Evolutionary conservation across 1,139 yeast species (phyloP).

Genomic region (Pichia terricola): DNA sequence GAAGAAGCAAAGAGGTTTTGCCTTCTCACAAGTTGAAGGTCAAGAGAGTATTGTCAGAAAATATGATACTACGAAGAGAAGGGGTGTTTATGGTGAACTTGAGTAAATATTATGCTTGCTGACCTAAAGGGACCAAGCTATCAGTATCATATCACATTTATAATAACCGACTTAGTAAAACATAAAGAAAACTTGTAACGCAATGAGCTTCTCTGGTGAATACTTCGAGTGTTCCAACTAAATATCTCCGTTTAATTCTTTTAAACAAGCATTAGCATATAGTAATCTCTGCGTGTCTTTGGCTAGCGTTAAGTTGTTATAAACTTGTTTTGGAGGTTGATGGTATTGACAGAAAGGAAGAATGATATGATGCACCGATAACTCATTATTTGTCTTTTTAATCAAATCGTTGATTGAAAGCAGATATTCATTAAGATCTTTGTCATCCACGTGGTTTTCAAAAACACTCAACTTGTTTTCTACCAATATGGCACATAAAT

Average conservation of each 20-base stretch:
- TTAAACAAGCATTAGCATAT: neutral
- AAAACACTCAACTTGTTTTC: too few species aligned
- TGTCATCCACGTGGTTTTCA: too few species aligned
- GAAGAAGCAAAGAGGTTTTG: slow-evolving; percentile 97
- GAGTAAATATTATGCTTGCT: slow-evolving; percentile 7
- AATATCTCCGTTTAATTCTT: neutral
- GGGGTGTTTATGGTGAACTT: slow-evolving; percentile 43
- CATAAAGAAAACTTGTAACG: too few species aligned
- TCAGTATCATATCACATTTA: neutral
- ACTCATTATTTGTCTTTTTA: too few species aligned
- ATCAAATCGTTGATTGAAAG: too few species aligned
- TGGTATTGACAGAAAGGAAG: too few species aligned
- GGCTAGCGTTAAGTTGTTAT: neutral
- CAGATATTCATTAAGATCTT: too few species aligned
- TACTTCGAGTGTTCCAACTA: too few species aligned
- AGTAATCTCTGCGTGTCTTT: neutral
- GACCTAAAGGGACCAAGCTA: neutral
- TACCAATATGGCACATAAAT: too few species aligned
- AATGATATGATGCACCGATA: too few species aligned
- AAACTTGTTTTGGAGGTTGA: too few species aligned
- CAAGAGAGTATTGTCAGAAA: slow-evolving; percentile 87
- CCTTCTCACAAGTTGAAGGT: slow-evolving; percentile 92
- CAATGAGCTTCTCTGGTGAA: too few species aligned
- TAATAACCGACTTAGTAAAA: neutral
- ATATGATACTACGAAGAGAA: slow-evolving; percentile 79